phyloP scores from a whole-genome alignment of 2,329 filamentous ascomycete genomes.

The Aureobasidium sp. region DNA sequence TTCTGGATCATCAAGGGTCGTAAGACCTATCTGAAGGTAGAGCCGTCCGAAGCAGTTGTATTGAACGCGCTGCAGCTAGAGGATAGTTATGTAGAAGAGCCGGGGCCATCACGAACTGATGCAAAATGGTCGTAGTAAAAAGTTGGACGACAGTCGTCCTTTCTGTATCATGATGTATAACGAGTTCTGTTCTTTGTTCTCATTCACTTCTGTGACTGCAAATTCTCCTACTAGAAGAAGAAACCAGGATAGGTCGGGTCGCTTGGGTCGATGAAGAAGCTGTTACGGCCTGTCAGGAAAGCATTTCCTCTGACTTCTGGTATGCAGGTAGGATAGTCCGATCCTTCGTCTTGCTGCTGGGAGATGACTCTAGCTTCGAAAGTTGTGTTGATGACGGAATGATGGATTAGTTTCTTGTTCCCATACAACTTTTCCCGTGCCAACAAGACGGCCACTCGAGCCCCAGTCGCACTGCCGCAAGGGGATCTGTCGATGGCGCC shows the following conservation, averaged over 20 bases:
- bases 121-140: background rate
- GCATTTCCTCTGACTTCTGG: conserved; percentile 13
- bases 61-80: conserved; percentile 3
- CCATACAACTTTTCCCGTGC: conserved; percentile 1
- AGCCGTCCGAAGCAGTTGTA: background rate
- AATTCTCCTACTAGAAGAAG: background rate
- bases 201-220: background rate
- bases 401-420: conserved; percentile 9
- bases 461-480: conserved; percentile 28
- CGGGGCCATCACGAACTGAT: background rate
- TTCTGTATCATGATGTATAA: background rate
- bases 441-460: conserved; percentile 23
- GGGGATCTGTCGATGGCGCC: conserved; percentile 41
- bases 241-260: conserved; percentile 14
- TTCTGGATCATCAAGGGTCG: conserved; percentile 48
- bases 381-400: conserved; percentile 13
- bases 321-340: background rate
- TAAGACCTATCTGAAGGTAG: conserved; percentile 27
- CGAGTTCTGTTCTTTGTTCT: background rate
- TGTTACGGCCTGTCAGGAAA: background rate
- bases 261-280: conserved; percentile 13
- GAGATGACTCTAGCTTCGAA: conserved; percentile 5
- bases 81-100: background rate
- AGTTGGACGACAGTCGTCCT: background rate
- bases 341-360: background rate